phyloP scores from a whole-genome alignment of 768 basidiomycete species.

The Vararia minispora region DNA sequence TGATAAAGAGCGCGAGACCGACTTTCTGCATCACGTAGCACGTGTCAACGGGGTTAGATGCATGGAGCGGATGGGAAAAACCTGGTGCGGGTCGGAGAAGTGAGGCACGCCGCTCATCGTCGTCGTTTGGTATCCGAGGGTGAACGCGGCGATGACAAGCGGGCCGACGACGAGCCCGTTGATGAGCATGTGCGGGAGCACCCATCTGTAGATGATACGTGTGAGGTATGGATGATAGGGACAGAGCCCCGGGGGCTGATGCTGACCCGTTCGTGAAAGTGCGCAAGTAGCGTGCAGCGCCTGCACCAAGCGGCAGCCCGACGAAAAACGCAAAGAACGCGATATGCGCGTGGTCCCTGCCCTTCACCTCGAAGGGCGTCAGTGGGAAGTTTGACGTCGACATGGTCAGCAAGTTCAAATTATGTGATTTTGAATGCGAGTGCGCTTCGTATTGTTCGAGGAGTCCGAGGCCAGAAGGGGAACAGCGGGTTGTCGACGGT shows the following conservation, averaged over 20 bases:
- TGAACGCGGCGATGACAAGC: constrained; percentile 40
- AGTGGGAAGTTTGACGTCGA: no score
- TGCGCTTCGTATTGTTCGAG: no score
- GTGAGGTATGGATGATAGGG: no score
- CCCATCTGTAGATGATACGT: constrained; percentile 3
- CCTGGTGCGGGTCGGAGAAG: no score
- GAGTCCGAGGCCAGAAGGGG: no score
- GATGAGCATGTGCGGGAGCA: constrained; percentile 3
- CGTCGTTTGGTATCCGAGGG: constrained; percentile 28
- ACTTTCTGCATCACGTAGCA: constrained; percentile 27
- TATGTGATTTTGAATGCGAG: no score
- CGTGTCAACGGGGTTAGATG: neutral
- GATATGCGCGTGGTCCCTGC: constrained; percentile 4
- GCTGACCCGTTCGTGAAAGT: constrained; percentile 7
- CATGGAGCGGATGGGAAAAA: no score
- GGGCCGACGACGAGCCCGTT: constrained; percentile 30
- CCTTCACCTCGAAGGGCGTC: constrained; percentile 10
- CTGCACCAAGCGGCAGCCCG: neutral
- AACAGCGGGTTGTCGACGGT: no score
- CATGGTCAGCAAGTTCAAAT: no score
- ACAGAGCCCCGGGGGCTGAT: neutral
- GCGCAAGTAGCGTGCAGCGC: constrained; percentile 7
- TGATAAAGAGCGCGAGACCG: constrained; percentile 39
- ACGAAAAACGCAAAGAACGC: constrained; percentile 5
- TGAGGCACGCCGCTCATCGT: constrained; percentile 23